phyloP scores from a whole-genome alignment of 2,329 filamentous ascomycete species.

The Zopfia rhizophila region DNA sequence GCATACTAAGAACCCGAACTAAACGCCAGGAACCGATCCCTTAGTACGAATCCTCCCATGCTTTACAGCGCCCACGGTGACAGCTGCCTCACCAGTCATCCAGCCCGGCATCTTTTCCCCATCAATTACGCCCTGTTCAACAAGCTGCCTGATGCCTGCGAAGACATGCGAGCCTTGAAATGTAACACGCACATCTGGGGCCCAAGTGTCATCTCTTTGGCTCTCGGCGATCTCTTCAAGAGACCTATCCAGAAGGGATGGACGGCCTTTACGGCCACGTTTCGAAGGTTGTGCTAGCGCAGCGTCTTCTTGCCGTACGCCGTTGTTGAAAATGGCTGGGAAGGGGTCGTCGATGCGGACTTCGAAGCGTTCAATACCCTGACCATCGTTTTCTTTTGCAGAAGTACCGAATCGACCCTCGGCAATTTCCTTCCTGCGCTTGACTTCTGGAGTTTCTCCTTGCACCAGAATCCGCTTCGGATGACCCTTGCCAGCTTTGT shows the following conservation, averaged over 20 bases:
- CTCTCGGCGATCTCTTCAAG: conserved; percentile 41
- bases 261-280: conserved; percentile 39
- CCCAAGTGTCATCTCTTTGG: conserved; percentile 54
- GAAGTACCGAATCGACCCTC: conserved; percentile 75
- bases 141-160: conserved; percentile 79
- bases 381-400: conserved; percentile 47
- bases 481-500: conserved; percentile 31
- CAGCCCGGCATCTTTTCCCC: conserved; percentile 84
- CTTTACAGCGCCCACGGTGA: conserved; percentile 76
- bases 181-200: conserved; percentile 71
- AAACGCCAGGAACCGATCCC: conserved; percentile 21
- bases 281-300: conserved; percentile 26
- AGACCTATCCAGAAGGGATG: conserved; percentile 47
- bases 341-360: conserved; percentile 61
- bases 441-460: conserved; percentile 51
- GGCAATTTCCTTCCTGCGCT: conserved; percentile 71
- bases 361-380: conserved; percentile 60
- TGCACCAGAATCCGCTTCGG: conserved; percentile 40
- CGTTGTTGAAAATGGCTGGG: conserved; percentile 26
- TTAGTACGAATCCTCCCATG: conserved; percentile 67
- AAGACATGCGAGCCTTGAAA: conserved; percentile 84
- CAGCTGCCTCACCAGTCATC: conserved; percentile 88
- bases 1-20: no score
- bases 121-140: conserved; percentile 80
- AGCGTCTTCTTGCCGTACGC: conserved; percentile 20